These are phyloP conservation scores for Castanospermum australe DNA, from an alignment of 306 rosid genomes.

Conservation along the genomic window DNA sequence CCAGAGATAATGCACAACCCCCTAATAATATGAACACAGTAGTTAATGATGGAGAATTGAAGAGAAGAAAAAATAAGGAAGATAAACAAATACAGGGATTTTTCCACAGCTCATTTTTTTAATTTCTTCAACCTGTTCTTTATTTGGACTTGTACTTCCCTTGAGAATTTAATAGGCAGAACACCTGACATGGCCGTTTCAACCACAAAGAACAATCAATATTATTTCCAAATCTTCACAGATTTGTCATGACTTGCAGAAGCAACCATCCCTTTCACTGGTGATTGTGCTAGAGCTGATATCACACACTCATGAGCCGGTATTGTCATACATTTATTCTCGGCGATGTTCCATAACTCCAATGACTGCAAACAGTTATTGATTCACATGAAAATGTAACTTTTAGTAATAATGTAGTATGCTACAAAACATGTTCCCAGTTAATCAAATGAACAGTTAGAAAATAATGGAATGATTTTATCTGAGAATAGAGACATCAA, in stretches of 20 bases:
- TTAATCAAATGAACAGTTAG: background rate
- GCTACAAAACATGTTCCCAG: background rate
- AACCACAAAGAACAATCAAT: conserved; percentile 23
- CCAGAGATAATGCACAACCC: conserved; percentile 15
- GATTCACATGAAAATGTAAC: conserved; percentile 18
- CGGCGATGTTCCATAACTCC: conserved; percentile 88
- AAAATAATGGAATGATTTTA: background rate
- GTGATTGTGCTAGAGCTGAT: conserved; percentile 84
- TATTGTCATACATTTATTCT: conserved; percentile 76
- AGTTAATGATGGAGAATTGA: conserved; percentile 22
- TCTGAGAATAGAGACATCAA: background rate
- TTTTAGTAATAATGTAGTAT: conserved; percentile 9
- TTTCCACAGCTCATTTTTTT: background rate
- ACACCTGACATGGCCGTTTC: conserved; percentile 29
- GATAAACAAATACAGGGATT: conserved; percentile 4
- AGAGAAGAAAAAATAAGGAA: background rate
- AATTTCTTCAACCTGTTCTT: conserved; percentile 11
- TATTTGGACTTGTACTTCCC: conserved; percentile 26
- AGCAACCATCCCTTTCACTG: conserved; percentile 81
- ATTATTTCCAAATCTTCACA: conserved; percentile 86
- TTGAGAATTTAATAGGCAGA: conserved; percentile 9
- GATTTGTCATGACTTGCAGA: conserved; percentile 88
- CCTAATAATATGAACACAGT: conserved; percentile 29
- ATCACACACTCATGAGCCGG: conserved; percentile 77
- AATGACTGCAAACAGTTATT: conserved; percentile 59